phyloP scores from a whole-genome alignment of 139 green algal genomes.

The Volvox reticuliferus region DNA sequence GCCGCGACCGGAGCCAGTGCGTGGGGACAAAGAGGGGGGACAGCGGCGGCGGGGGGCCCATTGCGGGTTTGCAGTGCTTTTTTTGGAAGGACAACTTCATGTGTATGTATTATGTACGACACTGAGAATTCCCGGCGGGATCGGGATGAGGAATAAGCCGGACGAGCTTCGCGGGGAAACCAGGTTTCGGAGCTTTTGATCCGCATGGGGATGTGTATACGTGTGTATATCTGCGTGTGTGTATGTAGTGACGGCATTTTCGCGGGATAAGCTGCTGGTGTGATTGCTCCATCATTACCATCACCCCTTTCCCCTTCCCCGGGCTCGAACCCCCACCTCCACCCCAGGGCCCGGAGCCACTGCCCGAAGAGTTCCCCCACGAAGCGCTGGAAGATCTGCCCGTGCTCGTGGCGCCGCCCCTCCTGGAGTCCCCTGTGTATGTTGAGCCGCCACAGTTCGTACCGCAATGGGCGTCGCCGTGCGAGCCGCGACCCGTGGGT shows the following conservation, averaged over 20 bases:
- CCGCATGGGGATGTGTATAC: too few species aligned
- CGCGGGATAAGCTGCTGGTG: too few species aligned
- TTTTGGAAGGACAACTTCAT: too few species aligned
- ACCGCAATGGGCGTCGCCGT: constrained; percentile 60
- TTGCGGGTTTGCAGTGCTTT: not conserved
- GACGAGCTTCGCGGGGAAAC: too few species aligned
- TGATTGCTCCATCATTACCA: too few species aligned
- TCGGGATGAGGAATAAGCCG: too few species aligned
- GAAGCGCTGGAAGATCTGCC: constrained; percentile 58
- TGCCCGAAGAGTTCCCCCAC: constrained; percentile 49
- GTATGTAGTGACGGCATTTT: too few species aligned
- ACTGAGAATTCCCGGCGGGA: too few species aligned
- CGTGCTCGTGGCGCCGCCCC: constrained; percentile 34
- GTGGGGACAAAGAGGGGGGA: not conserved
- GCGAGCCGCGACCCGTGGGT: constrained; percentile 72
- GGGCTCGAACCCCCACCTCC: too few species aligned
- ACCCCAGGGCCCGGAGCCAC: constrained; percentile 48
- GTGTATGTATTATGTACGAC: too few species aligned
- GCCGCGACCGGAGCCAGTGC: constrained; percentile 52
- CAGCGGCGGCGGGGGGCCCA: not conserved
- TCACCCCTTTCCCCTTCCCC: not conserved
- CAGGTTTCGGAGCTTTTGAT: too few species aligned
- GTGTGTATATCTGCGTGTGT: too few species aligned
- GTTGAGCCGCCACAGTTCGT: not conserved
- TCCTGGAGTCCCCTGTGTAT: not conserved